Evolutionary conservation across 495 filamentous ascomycete genomes (phyloP), one percentile per base, ranked within the genome.

Genomic region (Hapsidospora chrysogenum): DNA sequence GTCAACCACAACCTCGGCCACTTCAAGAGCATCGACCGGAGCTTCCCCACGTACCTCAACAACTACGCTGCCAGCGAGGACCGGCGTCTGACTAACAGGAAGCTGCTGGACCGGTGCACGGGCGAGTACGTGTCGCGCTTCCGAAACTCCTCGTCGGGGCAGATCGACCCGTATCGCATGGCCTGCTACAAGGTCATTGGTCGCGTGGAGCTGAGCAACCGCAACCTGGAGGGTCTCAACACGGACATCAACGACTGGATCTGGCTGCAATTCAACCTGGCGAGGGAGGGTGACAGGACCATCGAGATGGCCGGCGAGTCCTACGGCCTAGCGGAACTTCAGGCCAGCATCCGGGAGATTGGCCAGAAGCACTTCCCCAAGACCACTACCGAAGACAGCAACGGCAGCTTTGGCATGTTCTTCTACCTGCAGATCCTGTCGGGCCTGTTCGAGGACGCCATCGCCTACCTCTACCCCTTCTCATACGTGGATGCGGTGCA

Each of bases 181-280:
- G 86, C 86, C 11, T 94, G 92, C 53, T 96, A 95, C 67, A 96
- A 96, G 57, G 74, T 99, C 37, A 78, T 96, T 45, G 89, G 89
- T 31, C 84, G 89, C 21, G 94, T 86, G 57, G 89, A 96, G 45
- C 68, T 99, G 14, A 65, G 57, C 40, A 77, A 78, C 33, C 72
- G 85, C 42, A 81, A 68, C 37, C 64, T 95, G 9, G 81, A 92
- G n/a, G 70, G 72, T 31, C 65, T 96, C 13, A 76, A 71, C 36
- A 78, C 78, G 37, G 78, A 73, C 17, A 75, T 92, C 31, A 82
- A 93, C 44, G 92, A 96, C 51, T 96, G 85, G 84, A 76, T 92
- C 53, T 99, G 89, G 89, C 57, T 99, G 38, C 89, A 96, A 51
- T 84, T 96, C 53, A 80, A 72, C 44, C 75, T 99, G 29, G 85